These are phyloP conservation scores for Ganoderma boninense DNA, from an alignment of 1,284 basidiomycete species.

Conservation along the genomic window DNA sequence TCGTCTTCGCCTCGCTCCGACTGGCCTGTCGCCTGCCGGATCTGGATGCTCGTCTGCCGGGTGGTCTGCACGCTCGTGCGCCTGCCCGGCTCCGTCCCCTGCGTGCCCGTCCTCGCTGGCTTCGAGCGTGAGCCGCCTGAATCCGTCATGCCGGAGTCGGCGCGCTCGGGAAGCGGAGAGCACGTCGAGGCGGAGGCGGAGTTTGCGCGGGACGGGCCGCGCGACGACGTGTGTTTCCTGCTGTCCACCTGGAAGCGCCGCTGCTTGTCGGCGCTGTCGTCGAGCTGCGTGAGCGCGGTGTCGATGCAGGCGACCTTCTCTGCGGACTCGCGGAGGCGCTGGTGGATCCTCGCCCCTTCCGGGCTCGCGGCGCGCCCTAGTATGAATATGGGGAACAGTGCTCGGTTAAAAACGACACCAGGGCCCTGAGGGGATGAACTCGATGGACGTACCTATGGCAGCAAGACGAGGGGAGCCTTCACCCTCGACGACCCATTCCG, in stretches of 20 bases:
- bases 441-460: not conserved
- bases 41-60: not conserved
- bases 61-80: not conserved
- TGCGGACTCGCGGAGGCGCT: constrained; percentile 17
- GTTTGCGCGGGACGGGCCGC: not conserved
- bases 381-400: no score
- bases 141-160: not conserved
- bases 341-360: constrained; percentile 21
- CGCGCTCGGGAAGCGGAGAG: not conserved
- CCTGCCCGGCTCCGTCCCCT: not conserved
- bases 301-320: constrained; percentile 15
- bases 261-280: not conserved
- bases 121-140: no score
- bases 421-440: no score
- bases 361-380: constrained; percentile 7
- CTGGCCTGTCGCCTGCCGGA: not conserved
- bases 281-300: constrained; percentile 12
- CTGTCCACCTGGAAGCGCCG: constrained; percentile 4
- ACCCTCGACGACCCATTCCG: not conserved
- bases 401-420: no score
- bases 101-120: not conserved
- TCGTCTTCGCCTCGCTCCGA: not conserved
- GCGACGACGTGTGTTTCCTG: not conserved
- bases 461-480: not conserved
- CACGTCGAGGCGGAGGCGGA: not conserved